Conservation (phyloP, 768 basidiomycete species). For the Rhodosporidiobolus sp. region DNA sequence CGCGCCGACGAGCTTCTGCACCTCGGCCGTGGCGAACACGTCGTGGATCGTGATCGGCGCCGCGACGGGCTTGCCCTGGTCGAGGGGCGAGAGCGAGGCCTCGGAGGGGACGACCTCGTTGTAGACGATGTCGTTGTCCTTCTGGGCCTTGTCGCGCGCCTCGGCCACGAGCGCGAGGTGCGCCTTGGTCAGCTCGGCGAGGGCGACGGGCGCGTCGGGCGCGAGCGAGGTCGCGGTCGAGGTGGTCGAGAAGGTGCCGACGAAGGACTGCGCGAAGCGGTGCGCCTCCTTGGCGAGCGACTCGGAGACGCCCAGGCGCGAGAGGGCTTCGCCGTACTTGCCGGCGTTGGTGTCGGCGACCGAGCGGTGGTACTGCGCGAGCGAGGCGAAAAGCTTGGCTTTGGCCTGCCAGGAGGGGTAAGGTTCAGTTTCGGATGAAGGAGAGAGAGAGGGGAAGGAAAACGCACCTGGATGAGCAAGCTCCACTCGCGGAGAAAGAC, state of each 20-base stretch:
- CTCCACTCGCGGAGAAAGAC: constrained; percentile 95
- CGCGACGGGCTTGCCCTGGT: constrained; percentile 71
- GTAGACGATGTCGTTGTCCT: constrained; percentile 97
- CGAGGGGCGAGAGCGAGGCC: constrained; percentile 74
- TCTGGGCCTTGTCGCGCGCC: constrained; percentile 67
- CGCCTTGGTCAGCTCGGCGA: constrained; percentile 77
- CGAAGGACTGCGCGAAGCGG: constrained; percentile 65
- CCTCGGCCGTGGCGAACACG: constrained; percentile 82
- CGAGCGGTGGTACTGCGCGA: constrained; percentile 81
- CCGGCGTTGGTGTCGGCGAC: constrained; percentile 69
- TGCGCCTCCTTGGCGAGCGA: constrained; percentile 76
- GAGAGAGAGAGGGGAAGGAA: too few relatives aligned
- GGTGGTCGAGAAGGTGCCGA: constrained; percentile 58
- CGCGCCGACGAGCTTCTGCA: constrained; percentile 88
- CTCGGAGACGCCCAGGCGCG: constrained; percentile 73
- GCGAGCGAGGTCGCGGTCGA: constrained; percentile 65
- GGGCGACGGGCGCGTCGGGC: constrained; percentile 73
- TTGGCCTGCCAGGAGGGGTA: constrained; percentile 62
- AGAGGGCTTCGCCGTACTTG: constrained; percentile 82
- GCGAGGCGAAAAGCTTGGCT: constrained; percentile 78
- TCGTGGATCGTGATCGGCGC: constrained; percentile 89
- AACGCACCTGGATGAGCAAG: constrained; percentile 69
- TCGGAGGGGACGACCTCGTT: constrained; percentile 79
- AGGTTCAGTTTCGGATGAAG: neutral
- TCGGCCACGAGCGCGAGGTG: constrained; percentile 75